phyloP scores from a whole-genome alignment of 306 rosid genomes.

The Pterocarpus santalinus region DNA sequence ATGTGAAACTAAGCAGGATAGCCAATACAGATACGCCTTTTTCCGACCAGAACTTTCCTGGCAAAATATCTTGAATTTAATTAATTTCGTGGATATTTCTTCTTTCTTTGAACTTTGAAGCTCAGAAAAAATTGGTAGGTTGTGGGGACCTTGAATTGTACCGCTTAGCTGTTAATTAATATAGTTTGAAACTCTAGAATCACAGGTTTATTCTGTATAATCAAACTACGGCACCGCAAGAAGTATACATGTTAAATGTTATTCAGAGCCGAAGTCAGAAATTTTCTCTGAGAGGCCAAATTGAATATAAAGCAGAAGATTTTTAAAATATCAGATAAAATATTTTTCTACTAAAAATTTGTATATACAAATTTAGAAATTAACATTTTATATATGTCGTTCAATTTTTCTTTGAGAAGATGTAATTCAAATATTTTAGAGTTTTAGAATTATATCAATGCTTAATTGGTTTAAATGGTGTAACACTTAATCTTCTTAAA shows the following conservation, averaged over 20 bases:
- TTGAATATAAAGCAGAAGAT: too few relatives aligned
- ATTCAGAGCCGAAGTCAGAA: slow-evolving; percentile 1
- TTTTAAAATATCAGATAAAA: too few relatives aligned
- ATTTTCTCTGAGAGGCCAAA: too few relatives aligned
- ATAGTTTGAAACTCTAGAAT: slow-evolving; percentile 25
- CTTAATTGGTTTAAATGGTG: too few relatives aligned
- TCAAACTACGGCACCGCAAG: slow-evolving; percentile 37
- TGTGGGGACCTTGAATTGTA: slow-evolving; percentile 43
- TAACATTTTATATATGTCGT: too few relatives aligned
- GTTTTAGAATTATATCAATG: too few relatives aligned
- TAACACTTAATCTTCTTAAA: too few relatives aligned
- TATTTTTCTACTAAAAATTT: too few relatives aligned
- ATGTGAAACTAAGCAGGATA: neutral
- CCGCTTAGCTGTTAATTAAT: slow-evolving; percentile 39
- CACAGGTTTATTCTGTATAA: neutral
- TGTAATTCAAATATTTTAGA: too few relatives aligned
- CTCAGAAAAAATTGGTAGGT: slow-evolving; percentile 21
- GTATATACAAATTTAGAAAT: too few relatives aligned
- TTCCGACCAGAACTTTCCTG: slow-evolving; percentile 20
- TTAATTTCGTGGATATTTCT: neutral
- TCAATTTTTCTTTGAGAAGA: too few relatives aligned
- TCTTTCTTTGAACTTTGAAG: neutral
- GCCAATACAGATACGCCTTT: neutral
- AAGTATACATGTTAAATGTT: neutral
- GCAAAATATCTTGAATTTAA: neutral